phyloP scores from a whole-genome alignment of 2,329 filamentous ascomycete species.

The Madurella fahalii region DNA sequence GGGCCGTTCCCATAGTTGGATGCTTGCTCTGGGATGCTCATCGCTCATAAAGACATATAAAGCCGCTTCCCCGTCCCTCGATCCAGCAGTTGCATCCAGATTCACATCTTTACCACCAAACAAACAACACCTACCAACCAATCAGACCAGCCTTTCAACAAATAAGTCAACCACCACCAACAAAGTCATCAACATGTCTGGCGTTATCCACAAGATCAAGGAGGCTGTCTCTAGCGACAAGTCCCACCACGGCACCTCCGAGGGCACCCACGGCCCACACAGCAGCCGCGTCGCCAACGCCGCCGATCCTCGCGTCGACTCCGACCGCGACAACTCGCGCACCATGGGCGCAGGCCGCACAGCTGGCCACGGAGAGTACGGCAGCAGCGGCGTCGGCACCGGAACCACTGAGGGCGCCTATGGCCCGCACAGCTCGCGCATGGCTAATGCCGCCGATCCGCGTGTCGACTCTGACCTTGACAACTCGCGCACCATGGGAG shows the following conservation, averaged over 20 bases:
- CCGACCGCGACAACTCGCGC: constrained; percentile 35
- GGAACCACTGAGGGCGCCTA: constrained; percentile 26
- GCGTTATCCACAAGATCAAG: constrained; percentile 58
- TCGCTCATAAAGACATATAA: constrained; percentile 16
- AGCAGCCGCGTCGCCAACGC: constrained; percentile 41
- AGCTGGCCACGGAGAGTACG: constrained; percentile 21
- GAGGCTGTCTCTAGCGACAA: constrained; percentile 45
- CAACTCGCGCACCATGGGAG: constrained; percentile 18
- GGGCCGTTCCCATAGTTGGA: not conserved
- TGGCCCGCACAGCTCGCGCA: constrained; percentile 38
- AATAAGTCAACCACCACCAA: constrained; percentile 5
- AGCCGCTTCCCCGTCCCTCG: not conserved
- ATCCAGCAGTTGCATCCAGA: not conserved
- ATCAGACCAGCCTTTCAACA: not conserved
- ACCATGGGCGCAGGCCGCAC: constrained; percentile 26
- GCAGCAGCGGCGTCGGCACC: constrained; percentile 15
- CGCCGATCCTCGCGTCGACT: constrained; percentile 46
- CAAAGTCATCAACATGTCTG: constrained; percentile 46
- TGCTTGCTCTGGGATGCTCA: not conserved
- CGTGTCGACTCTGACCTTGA: constrained; percentile 45
- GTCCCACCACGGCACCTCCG: constrained; percentile 27
- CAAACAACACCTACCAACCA: constrained; percentile 1
- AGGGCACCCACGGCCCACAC: constrained; percentile 37
- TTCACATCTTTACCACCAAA: constrained; percentile 11
- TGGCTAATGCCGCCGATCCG: constrained; percentile 46